These are phyloP conservation scores for Xylariaceae sp. DNA, from an alignment of 2,329 filamentous ascomycete genomes.

Conservation along the genomic window DNA sequence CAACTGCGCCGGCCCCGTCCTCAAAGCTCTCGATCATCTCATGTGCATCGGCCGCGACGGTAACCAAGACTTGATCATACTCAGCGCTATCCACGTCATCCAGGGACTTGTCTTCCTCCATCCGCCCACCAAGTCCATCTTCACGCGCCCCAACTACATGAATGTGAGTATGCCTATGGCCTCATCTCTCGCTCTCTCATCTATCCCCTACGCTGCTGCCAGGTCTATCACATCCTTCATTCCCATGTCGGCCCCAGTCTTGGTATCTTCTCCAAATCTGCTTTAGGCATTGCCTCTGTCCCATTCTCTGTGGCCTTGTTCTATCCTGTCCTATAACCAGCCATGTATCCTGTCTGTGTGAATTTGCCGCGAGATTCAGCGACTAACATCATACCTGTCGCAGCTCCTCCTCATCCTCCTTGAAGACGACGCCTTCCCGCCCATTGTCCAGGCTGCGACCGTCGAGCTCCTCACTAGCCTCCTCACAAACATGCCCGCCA, in stretches of 20 bases:
- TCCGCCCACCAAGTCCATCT: slow-evolving; percentile 82
- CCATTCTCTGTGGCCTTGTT: too few species aligned
- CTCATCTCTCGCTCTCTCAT: too few species aligned
- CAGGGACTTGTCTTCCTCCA: slow-evolving; percentile 87
- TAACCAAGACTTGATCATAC: slow-evolving; percentile 82
- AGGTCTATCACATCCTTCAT: not conserved
- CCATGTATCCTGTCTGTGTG: too few species aligned
- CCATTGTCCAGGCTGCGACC: slow-evolving; percentile 85
- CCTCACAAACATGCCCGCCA: slow-evolving; percentile 79
- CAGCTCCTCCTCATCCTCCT: slow-evolving; percentile 83
- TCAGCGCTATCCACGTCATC: slow-evolving; percentile 82
- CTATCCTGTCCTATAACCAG: too few species aligned
- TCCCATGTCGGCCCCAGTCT: not conserved
- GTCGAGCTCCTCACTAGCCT: slow-evolving; percentile 87
- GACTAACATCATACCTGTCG: slow-evolving; percentile 4
- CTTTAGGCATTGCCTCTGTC: too few species aligned
- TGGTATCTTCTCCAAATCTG: not conserved
- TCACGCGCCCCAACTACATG: slow-evolving; percentile 90
- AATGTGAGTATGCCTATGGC: slow-evolving; percentile 55
- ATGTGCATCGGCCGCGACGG: slow-evolving; percentile 79
- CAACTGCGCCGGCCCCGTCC: slow-evolving; percentile 87
- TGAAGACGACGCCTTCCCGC: slow-evolving; percentile 87
- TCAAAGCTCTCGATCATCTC: slow-evolving; percentile 81
- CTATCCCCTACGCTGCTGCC: not conserved
- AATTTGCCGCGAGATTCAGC: too few species aligned